These are phyloP conservation scores for Cystofilobasidium macerans DNA, from an alignment of 768 basidiomycete species.

Conservation along the genomic window DNA sequence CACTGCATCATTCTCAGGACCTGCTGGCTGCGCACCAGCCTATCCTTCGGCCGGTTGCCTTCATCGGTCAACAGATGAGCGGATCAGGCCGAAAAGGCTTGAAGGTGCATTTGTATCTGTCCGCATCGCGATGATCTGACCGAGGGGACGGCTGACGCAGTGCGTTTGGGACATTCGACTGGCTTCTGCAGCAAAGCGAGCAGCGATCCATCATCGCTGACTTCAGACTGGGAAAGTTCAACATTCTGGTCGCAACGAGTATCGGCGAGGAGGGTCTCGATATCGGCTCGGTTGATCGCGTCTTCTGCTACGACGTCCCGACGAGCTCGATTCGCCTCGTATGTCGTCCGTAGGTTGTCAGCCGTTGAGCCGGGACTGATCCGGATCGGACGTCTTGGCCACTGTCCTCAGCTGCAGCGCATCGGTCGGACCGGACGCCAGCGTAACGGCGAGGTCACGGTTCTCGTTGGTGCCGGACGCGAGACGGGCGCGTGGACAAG, in stretches of 20 bases:
- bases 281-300: slow-evolving; percentile 93
- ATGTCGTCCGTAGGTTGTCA: not conserved
- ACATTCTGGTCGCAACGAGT: slow-evolving; percentile 87
- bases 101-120: too few species aligned
- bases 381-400: too few species aligned
- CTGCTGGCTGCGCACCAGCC: too few species aligned
- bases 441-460: slow-evolving; percentile 76
- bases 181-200: not conserved
- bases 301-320: slow-evolving; percentile 90
- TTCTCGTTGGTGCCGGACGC: slow-evolving; percentile 76
- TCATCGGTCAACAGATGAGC: too few species aligned
- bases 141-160: not conserved
- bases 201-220: slow-evolving; percentile 59
- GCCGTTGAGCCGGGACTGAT: too few species aligned
- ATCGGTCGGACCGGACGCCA: slow-evolving; percentile 91
- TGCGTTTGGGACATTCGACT: too few species aligned
- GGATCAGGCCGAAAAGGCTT: too few species aligned
- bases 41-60: too few species aligned
- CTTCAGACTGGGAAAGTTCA: slow-evolving; percentile 78
- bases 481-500: slow-evolving; percentile 85
- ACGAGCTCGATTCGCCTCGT: slow-evolving; percentile 83
- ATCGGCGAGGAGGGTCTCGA: slow-evolving; percentile 98
- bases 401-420: slow-evolving; percentile 76
- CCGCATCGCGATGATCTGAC: too few species aligned
- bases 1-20: too few species aligned